phyloP scores from a whole-genome alignment of 2,329 filamentous ascomycete genomes.

The Alternaria gaisen region DNA sequence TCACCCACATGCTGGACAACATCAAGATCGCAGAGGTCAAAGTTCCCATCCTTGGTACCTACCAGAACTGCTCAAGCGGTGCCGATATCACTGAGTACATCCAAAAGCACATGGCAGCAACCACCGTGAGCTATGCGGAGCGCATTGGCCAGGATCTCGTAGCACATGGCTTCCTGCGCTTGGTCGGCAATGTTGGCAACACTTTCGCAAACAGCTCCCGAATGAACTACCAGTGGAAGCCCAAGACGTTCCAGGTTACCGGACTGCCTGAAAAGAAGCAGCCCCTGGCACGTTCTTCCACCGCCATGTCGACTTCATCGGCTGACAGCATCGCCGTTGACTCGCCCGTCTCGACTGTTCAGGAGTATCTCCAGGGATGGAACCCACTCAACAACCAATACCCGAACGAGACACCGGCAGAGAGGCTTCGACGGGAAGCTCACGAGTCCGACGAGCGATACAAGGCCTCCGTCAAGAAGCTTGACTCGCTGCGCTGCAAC shows the following conservation, averaged over 20 bases:
- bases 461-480: conserved; percentile 82
- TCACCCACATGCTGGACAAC: conserved; percentile 83
- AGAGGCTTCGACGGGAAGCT: conserved; percentile 87
- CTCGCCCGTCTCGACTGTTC: conserved; percentile 83
- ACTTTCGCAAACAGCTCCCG: conserved; percentile 97
- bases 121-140: conserved; percentile 89
- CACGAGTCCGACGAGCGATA: conserved; percentile 92
- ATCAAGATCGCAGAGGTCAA: conserved; percentile 91
- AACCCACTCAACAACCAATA: conserved; percentile 89
- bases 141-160: conserved; percentile 94
- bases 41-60: conserved; percentile 93
- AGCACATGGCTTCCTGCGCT: conserved; percentile 81
- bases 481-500: conserved; percentile 90
- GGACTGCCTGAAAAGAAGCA: conserved; percentile 90
- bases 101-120: conserved; percentile 84
- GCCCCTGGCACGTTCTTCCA: conserved; percentile 76
- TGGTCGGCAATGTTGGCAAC: conserved; percentile 93
- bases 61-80: conserved; percentile 89
- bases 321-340: conserved; percentile 66
- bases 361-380: conserved; percentile 91
- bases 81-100: conserved; percentile 96
- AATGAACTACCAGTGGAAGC: conserved; percentile 97
- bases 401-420: conserved; percentile 91
- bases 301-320: conserved; percentile 62
- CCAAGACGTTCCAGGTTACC: conserved; percentile 86